These are phyloP conservation scores for Camelina sativa DNA, from an alignment of 345 rosid genomes.

Conservation along the genomic window DNA sequence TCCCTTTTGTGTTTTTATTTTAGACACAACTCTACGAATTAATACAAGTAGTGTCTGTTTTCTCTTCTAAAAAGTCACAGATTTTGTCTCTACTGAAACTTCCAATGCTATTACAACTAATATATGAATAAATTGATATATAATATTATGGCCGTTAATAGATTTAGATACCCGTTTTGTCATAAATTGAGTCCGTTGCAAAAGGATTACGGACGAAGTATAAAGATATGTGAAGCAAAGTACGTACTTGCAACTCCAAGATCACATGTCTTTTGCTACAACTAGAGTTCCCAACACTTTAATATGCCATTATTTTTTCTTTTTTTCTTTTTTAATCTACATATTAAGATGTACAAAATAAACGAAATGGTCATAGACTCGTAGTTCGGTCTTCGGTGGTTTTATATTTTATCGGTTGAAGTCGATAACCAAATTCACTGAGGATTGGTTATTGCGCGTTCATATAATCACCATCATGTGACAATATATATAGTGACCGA, in stretches of 20 bases:
- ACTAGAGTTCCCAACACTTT: constrained; percentile 31
- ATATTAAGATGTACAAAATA: constrained; percentile 6
- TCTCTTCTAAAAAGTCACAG: not conserved
- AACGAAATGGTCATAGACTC: not conserved
- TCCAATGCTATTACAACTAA: constrained; percentile 39
- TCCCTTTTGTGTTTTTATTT: constrained; percentile 26
- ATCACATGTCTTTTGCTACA: constrained; percentile 38
- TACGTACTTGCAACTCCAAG: constrained; percentile 38
- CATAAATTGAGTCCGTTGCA: constrained; percentile 33
- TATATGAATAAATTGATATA: not conserved
- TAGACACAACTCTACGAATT: constrained; percentile 24
- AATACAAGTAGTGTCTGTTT: constrained; percentile 27
- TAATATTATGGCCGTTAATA: constrained; percentile 18
- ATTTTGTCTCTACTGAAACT: constrained; percentile 43
- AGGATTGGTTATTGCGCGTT: not conserved
- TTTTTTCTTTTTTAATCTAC: not conserved
- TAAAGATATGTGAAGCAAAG: constrained; percentile 35
- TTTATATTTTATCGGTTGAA: constrained; percentile 14
- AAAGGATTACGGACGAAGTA: constrained; percentile 37
- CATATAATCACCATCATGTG: not conserved
- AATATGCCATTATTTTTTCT: not conserved
- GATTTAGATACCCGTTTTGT: constrained; percentile 28
- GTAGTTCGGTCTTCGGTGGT: constrained; percentile 22
- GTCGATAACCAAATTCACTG: not conserved
- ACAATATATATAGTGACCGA: not conserved